phyloP scores from a whole-genome alignment of 2,329 filamentous ascomycete genomes.

The Arthrobotrys entomopaga region DNA sequence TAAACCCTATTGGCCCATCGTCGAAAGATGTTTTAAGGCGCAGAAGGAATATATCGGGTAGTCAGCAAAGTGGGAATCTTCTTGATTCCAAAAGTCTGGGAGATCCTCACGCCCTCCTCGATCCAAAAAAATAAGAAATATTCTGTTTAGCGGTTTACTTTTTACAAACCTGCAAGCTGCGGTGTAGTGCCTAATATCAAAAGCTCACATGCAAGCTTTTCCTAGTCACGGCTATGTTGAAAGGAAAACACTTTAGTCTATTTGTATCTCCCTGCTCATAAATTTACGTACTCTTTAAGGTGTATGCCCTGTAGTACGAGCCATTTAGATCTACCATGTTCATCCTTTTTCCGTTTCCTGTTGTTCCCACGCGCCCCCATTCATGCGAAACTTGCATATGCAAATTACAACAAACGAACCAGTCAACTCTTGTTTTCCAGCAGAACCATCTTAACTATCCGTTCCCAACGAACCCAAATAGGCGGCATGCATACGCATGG shows the following conservation, averaged over 20 bases:
- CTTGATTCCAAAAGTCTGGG: not conserved
- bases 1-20: slow-evolving; percentile 17
- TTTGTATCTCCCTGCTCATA: slow-evolving; percentile 7
- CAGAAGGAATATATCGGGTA: slow-evolving; percentile 2
- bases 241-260: slow-evolving; percentile 18
- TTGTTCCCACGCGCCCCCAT: not conserved
- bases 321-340: slow-evolving; percentile 20
- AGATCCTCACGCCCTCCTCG: slow-evolving; percentile 12
- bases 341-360: not conserved
- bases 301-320: slow-evolving; percentile 6
- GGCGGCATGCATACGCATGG: slow-evolving; percentile 42
- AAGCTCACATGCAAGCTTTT: slow-evolving; percentile 6
- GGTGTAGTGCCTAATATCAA: not conserved
- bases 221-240: slow-evolving; percentile 12
- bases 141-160: slow-evolving; percentile 5
- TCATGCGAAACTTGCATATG: slow-evolving; percentile 34
- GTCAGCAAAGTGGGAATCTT: slow-evolving; percentile 24
- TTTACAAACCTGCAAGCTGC: not conserved
- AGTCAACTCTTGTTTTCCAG: slow-evolving; percentile 17
- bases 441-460: not conserved
- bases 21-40: not conserved
- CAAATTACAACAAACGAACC: slow-evolving; percentile 48
- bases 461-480: slow-evolving; percentile 15
- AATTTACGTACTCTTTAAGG: not conserved
- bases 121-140: slow-evolving; percentile 1